These are phyloP conservation scores for Galerina sulciceps DNA, from an alignment of 768 basidiomycete genomes.

Conservation along the genomic window DNA sequence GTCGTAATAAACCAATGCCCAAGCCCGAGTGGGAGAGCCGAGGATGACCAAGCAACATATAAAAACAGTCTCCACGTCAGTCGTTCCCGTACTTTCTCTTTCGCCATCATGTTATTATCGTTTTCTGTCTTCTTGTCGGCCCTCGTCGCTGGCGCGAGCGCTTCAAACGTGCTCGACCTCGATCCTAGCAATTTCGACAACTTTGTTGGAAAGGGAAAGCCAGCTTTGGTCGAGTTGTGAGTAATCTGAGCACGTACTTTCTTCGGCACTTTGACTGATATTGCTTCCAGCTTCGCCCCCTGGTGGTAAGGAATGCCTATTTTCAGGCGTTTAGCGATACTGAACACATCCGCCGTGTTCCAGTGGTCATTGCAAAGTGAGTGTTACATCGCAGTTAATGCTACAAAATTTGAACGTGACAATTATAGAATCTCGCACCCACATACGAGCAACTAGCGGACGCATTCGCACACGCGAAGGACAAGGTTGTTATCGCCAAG, in stretches of 20 bases:
- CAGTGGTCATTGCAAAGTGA: conserved; percentile 88
- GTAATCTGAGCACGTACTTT: conserved; percentile 31
- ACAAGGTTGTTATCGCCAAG: conserved; percentile 89
- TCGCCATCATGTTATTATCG: conserved; percentile 60
- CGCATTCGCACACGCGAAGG: conserved; percentile 76
- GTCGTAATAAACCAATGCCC: conserved; percentile 1
- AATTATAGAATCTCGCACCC: conserved; percentile 79
- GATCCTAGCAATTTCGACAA: conserved; percentile 74
- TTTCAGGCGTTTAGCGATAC: background rate
- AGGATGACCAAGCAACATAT: conserved; percentile 38
- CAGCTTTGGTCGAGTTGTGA: conserved; percentile 91
- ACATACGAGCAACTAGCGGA: conserved; percentile 88
- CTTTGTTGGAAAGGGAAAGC: conserved; percentile 76
- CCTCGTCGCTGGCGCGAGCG: conserved; percentile 57
- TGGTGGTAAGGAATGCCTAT: conserved; percentile 70
- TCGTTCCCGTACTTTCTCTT: conserved; percentile 23
- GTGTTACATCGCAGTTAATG: conserved; percentile 1
- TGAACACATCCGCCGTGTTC: conserved; percentile 9
- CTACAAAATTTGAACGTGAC: background rate
- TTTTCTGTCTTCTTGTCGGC: conserved; percentile 59
- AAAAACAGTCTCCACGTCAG: conserved; percentile 36
- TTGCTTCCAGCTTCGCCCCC: conserved; percentile 69
- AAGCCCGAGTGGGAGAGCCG: conserved; percentile 1
- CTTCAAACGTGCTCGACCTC: conserved; percentile 87
- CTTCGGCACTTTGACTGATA: background rate